Evolutionary conservation across 164 flowering plant species (phyloP).

Genomic region (Hamamelis virginiana): DNA sequence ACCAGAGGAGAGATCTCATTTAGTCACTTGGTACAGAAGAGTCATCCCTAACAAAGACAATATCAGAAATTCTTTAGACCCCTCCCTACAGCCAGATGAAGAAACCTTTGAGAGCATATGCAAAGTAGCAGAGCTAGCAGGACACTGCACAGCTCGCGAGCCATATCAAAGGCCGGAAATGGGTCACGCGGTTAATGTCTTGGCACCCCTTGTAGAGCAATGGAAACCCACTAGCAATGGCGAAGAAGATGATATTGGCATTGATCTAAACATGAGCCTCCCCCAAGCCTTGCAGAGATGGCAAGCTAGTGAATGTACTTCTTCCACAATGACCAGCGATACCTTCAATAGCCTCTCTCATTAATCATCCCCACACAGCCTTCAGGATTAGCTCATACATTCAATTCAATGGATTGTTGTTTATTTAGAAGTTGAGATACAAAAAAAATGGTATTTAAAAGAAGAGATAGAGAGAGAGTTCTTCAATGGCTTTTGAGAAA

Average conservation of each 20-base stretch:
- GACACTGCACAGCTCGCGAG: conserved; percentile 57
- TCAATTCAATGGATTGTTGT: conserved; percentile 9
- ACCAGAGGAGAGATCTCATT: conserved; percentile 42
- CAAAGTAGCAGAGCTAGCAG: conserved; percentile 51
- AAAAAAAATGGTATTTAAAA: background rate
- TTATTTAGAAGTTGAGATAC: background rate
- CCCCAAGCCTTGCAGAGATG: conserved; percentile 35
- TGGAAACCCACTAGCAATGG: conserved; percentile 44
- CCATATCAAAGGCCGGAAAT: conserved; percentile 56
- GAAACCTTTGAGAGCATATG: conserved; percentile 43
- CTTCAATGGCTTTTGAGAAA: too few relatives aligned
- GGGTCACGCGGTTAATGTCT: conserved; percentile 50
- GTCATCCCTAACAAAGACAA: conserved; percentile 34
- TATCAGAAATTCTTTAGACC: conserved; percentile 33
- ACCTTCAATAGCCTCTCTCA: conserved; percentile 5
- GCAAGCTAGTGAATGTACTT: conserved; percentile 36
- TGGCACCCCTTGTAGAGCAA: conserved; percentile 54
- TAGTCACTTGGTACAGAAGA: conserved; percentile 53
- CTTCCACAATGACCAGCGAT: conserved; percentile 15
- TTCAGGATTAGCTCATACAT: conserved; percentile 13
- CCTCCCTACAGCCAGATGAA: conserved; percentile 37
- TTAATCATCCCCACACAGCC: conserved; percentile 11
- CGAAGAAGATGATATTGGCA: conserved; percentile 29
- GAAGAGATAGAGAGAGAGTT: too few relatives aligned
- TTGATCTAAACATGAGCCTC: conserved; percentile 34